Evolutionary conservation across 768 basidiomycete genomes (phyloP).

Genomic region (Lactarius hatsudake): DNA sequence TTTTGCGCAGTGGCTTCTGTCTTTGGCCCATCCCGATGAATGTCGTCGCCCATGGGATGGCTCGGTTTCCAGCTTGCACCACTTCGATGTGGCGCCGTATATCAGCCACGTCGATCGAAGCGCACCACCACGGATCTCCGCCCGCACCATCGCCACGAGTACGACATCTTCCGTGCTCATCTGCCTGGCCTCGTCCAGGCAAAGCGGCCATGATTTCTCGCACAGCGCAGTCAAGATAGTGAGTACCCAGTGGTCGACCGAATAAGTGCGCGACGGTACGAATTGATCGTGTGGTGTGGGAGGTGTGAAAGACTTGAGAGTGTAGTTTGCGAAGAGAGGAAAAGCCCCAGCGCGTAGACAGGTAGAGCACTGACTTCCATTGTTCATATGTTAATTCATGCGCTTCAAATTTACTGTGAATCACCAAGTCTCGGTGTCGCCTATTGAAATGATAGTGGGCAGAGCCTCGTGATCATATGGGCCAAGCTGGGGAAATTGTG

Average conservation of each 20-base stretch:
- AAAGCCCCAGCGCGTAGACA: constrained; percentile 33
- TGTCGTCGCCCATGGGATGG: neutral
- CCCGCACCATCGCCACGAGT: constrained; percentile 1
- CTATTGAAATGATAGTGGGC: neutral
- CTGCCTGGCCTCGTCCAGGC: constrained; percentile 14
- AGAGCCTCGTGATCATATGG: constrained; percentile 16
- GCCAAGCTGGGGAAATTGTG: constrained; percentile 14
- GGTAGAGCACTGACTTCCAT: constrained; percentile 31
- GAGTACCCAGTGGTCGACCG: constrained; percentile 16
- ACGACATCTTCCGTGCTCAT: constrained; percentile 22
- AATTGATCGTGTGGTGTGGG: constrained; percentile 11
- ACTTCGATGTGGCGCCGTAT: constrained; percentile 9
- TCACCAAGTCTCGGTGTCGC: neutral
- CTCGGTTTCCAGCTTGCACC: neutral
- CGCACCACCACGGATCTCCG: neutral
- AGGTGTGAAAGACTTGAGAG: constrained; percentile 1
- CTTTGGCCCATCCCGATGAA: neutral
- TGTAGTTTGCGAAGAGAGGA: constrained; percentile 19
- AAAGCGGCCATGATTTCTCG: constrained; percentile 8
- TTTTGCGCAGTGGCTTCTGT: neutral
- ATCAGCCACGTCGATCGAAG: neutral
- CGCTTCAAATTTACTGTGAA: constrained; percentile 6
- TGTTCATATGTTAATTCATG: constrained; percentile 22
- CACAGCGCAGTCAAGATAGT: constrained; percentile 22
- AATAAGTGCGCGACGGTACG: constrained; percentile 6